Evolutionary conservation across 768 basidiomycete genomes (phyloP), one percentile per base, ranked within the genome.

Genomic region (Pleurotus cornucopiae): DNA sequence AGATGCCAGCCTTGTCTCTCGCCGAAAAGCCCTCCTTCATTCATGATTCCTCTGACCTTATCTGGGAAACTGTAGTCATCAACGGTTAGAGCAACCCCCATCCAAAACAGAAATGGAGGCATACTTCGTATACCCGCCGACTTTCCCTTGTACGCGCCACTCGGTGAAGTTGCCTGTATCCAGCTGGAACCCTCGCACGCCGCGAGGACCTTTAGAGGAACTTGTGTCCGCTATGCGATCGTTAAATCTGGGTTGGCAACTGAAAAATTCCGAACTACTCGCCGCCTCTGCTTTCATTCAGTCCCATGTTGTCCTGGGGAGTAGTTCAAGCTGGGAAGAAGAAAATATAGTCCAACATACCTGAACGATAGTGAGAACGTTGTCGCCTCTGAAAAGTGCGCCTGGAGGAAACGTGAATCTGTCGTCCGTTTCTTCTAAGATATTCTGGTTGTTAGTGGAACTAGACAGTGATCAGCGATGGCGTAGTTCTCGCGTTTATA

Each of bases 351-450:
- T 25, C 13, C 2, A n/a, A 57, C 72, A 40, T 63, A 84, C 87
- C 76, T 89, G 88, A 4, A 91, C 76, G 43, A 92, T 76, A 0
- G 90, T 91, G 53, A 93, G 80, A 9, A 91, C 83, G 63, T 92
- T 93, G 61, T 88, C 87, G 53, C 71, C 59, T 4, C 79, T 79
- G 6, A 74, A 63, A 4, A 67, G 64, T 30, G 85, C 72, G 1
- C 77, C 80, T 4, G 66, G 41, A 0, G 89, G 87, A 73, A 92
- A 87, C 6, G 67, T 65, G 63, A 84, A 91, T 47, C 73, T 73
- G 23, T 85, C 78, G 58, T 91, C 87, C 0, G 85, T 86, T 67
- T 91, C 88, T 63, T 81, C 80, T 12, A 85, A 61, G 38, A 80
- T 78, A 57, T 81, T 69, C 46, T 62, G 66, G 64, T 89, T 84